Percentiles rank a stretch among this genome's conserved stretches.
Evolutionary conservation across 2,329 filamentous ascomycete species (phyloP).

Genomic region (Hirsutella rhossiliensis): DNA sequence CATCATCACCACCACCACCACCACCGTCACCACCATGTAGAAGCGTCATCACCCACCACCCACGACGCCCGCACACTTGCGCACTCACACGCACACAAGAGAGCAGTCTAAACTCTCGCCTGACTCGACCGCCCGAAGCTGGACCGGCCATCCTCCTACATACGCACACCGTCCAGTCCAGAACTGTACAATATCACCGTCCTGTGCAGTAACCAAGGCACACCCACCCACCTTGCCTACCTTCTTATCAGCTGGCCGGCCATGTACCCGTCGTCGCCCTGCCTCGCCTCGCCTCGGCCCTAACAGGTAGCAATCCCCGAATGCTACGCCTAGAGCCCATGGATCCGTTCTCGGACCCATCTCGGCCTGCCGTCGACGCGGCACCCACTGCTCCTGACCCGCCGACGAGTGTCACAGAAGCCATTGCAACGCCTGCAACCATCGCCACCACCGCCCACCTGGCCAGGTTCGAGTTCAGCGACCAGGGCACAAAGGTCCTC

Average conservation of each 20-base stretch:
- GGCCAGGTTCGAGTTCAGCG: slow-evolving; percentile 77
- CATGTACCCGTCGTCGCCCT: slow-evolving; percentile 4
- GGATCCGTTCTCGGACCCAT: slow-evolving; percentile 19
- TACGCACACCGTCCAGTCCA: too few relatives aligned
- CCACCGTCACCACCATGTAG: too few relatives aligned
- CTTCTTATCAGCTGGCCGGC: slow-evolving; percentile 1
- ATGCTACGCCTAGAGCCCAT: slow-evolving; percentile 8
- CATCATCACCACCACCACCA: too few relatives aligned
- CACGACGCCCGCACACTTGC: too few relatives aligned
- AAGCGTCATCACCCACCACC: too few relatives aligned
- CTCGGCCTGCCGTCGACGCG: slow-evolving; percentile 14
- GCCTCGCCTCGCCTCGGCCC: background rate
- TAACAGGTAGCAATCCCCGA: slow-evolving; percentile 4
- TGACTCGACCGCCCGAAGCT: too few relatives aligned
- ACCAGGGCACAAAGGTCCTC: slow-evolving; percentile 79
- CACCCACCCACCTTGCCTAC: background rate
- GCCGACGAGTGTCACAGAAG: background rate
- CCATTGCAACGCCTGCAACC: background rate
- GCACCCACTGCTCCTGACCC: slow-evolving; percentile 1
- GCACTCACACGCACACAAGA: too few relatives aligned
- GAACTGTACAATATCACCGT: background rate
- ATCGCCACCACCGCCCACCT: slow-evolving; percentile 20
- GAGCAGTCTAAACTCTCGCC: too few relatives aligned
- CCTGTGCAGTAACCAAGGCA: background rate
- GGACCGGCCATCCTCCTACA: too few relatives aligned